Conservation (phyloP, 2,329 filamentous ascomycete genomes). For the Fusarium buharicum region DNA sequence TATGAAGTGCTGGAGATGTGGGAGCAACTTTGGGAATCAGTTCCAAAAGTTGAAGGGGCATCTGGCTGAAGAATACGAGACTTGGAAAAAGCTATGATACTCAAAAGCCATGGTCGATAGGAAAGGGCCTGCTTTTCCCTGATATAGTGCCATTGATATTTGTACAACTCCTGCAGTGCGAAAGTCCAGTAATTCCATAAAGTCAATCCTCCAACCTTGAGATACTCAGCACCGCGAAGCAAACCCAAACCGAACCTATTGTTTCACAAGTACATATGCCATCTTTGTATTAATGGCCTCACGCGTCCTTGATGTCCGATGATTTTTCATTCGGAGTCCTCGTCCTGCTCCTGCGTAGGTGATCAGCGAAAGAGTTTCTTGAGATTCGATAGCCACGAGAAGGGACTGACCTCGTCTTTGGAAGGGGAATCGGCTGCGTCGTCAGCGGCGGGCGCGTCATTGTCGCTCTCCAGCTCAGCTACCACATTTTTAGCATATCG, state of each 20-base stretch:
- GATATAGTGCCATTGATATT: constrained; percentile 23
- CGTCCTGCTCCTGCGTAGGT: constrained; percentile 33
- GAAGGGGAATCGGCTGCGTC: constrained; percentile 17
- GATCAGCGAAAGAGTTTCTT: constrained; percentile 46
- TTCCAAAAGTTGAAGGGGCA: constrained; percentile 82
- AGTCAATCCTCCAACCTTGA: constrained; percentile 4
- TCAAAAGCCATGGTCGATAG: background rate
- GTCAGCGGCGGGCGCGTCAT: constrained; percentile 11
- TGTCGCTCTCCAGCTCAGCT: constrained; percentile 33
- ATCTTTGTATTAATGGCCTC: background rate
- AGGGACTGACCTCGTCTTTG: constrained; percentile 46
- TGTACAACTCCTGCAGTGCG: constrained; percentile 27
- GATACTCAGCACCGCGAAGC: constrained; percentile 6
- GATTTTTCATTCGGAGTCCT: constrained; percentile 25
- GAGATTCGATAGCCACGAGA: constrained; percentile 36
- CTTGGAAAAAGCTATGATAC: constrained; percentile 73
- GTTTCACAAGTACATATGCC: constrained; percentile 3
- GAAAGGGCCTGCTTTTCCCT: constrained; percentile 34
- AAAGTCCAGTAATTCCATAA: constrained; percentile 17
- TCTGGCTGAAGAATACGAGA: constrained; percentile 76
- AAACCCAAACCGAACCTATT: constrained; percentile 14
- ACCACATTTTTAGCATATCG: constrained; percentile 10
- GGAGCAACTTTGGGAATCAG: constrained; percentile 74
- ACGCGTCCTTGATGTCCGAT: background rate
- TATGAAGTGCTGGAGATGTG: constrained; percentile 87